phyloP scores from a whole-genome alignment of 345 rosid genomes.

The Trapa incisa region DNA sequence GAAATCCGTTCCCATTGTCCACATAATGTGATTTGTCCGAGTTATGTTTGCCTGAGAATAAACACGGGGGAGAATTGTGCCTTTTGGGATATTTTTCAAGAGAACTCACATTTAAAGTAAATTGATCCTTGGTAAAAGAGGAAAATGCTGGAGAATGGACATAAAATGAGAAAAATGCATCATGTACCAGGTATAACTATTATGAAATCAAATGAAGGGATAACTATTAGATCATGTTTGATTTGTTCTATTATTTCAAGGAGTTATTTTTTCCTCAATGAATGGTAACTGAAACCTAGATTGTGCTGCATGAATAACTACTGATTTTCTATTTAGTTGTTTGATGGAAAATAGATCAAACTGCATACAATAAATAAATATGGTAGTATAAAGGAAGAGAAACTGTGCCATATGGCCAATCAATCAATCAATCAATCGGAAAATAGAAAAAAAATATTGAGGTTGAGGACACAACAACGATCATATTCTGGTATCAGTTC shows the following conservation, averaged over 20 bases:
- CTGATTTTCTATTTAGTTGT: no score
- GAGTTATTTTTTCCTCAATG: no score
- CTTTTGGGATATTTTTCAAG: neutral
- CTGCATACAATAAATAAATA: no score
- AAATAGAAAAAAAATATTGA: neutral
- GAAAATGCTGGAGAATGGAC: neutral
- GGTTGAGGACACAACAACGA: neutral
- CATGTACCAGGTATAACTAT: neutral
- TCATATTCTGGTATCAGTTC: neutral
- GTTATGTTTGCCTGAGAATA: slow-evolving; percentile 81
- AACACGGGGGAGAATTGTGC: neutral
- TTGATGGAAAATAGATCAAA: no score
- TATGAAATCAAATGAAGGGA: no score
- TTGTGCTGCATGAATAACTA: no score
- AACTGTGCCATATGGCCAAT: neutral
- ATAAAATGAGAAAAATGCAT: neutral
- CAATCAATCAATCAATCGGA: neutral
- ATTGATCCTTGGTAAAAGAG: neutral
- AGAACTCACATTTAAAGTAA: neutral
- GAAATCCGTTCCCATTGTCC: slow-evolving; percentile 98
- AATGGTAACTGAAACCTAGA: no score
- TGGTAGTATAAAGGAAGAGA: neutral
- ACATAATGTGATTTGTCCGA: slow-evolving; percentile 80
- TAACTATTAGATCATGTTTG: no score
- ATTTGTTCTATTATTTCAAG: no score